Conservation (phyloP, 78 protist genomes). For the Goniomonas avonlea region DNA sequence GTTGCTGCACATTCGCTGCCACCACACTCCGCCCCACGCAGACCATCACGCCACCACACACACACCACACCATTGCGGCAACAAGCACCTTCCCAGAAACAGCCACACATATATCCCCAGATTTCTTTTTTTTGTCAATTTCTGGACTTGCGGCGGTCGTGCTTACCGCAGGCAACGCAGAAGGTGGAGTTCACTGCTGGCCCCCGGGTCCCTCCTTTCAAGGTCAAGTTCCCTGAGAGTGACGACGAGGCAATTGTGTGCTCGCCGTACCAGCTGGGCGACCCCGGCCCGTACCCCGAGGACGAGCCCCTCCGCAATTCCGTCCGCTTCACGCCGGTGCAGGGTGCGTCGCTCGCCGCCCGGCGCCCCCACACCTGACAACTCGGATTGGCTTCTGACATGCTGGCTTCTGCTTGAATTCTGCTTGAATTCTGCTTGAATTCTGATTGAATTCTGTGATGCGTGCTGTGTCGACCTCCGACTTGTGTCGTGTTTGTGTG, state of each 20-base stretch:
- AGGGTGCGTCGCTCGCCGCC: conserved; percentile 10
- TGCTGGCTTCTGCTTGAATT: no score
- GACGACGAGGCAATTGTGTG: not conserved
- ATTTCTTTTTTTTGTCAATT: no score
- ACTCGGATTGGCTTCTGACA: not conserved
- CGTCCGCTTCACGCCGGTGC: conserved; percentile 62
- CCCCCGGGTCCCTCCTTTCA: not conserved
- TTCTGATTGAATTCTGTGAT: no score
- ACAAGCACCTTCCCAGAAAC: no score
- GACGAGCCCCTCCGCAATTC: conserved; percentile 31
- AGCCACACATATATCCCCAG: no score
- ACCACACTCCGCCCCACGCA: no score
- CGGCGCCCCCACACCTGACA: not conserved
- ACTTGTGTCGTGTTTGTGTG: no score
- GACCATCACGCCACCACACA: no score
- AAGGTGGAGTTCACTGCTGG: not conserved
- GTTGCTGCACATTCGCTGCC: no score
- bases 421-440: no score
- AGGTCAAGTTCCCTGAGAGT: not conserved
- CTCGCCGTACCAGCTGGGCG: conserved; percentile 22
- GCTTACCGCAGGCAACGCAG: not conserved
- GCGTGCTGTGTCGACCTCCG: no score
- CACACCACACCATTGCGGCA: no score
- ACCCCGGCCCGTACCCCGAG: conserved; percentile 59
- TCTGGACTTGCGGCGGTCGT: not conserved